A percentile compares a stretch with the other conserved stretches of the same genome.
Conservation (phyloP, 352 stramenopile species). For the Globisporangium yorkense region DNA sequence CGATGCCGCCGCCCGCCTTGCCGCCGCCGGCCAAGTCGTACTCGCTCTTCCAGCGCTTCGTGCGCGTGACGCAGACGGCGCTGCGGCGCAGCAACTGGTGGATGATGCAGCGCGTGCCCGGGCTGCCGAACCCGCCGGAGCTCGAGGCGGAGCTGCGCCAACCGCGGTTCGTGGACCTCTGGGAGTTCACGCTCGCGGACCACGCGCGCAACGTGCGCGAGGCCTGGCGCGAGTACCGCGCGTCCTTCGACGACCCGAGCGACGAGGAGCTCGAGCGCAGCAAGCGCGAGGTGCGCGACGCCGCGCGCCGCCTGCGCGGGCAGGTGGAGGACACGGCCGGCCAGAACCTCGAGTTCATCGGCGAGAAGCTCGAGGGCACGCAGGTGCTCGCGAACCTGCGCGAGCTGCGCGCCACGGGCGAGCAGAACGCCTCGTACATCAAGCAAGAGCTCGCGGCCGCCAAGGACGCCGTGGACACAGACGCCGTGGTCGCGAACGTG, state of each 20-base stretch:
- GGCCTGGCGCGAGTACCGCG: conserved; percentile 72
- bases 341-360: conserved; percentile 53
- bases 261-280: conserved; percentile 57
- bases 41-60: conserved; percentile 70
- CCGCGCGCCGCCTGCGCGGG: conserved; percentile 34
- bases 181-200: conserved; percentile 70
- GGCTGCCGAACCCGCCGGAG: conserved; percentile 69
- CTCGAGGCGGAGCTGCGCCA: conserved; percentile 30
- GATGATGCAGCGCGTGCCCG: conserved; percentile 49
- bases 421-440: conserved; percentile 53
- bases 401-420: conserved; percentile 34
- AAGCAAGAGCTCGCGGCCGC: conserved; percentile 43
- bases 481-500: conserved; percentile 51
- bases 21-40: conserved; percentile 41
- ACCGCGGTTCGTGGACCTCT: conserved; percentile 66
- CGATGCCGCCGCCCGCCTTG: neutral
- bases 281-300: conserved; percentile 57
- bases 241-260: conserved; percentile 42
- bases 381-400: conserved; percentile 55
- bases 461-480: conserved; percentile 54
- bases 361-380: conserved; percentile 64
- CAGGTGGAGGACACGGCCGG: conserved; percentile 46
- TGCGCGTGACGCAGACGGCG: conserved; percentile 67
- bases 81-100: conserved; percentile 44
- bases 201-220: conserved; percentile 52